phyloP scores from a whole-genome alignment of 2,329 filamentous ascomycete genomes.

The Phialemonium atrogriseum region DNA sequence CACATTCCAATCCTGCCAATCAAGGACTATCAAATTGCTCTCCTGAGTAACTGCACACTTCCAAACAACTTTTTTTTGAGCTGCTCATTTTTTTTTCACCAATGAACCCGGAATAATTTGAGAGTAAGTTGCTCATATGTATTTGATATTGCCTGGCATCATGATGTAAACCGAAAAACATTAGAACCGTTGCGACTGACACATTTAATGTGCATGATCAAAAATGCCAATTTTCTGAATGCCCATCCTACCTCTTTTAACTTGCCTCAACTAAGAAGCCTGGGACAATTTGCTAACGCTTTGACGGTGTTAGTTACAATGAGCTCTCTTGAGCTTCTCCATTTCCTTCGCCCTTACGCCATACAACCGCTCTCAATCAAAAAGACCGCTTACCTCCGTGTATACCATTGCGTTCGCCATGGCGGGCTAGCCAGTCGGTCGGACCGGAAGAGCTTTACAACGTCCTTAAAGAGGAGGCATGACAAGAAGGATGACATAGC shows the following conservation, averaged over 20 bases:
- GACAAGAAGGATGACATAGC: background rate
- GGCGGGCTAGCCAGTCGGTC: constrained; percentile 7
- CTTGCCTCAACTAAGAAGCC: background rate
- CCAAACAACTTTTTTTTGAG: too few relatives aligned
- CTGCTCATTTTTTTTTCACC: too few relatives aligned
- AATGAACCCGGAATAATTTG: too few relatives aligned
- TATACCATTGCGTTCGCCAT: constrained; percentile 35
- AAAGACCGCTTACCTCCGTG: constrained; percentile 30
- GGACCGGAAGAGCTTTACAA: background rate
- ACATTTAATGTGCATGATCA: constrained; percentile 41
- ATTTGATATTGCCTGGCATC: constrained; percentile 4
- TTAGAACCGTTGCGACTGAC: constrained; percentile 55
- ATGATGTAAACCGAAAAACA: constrained; percentile 44
- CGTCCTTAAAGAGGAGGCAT: constrained; percentile 5
- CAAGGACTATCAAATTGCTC: too few relatives aligned
- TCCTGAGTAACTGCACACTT: too few relatives aligned
- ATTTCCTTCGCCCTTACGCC: constrained; percentile 49
- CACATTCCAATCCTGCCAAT: too few relatives aligned
- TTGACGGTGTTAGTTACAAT: constrained; percentile 31
- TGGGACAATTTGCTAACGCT: too few relatives aligned
- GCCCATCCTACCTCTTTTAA: too few relatives aligned
- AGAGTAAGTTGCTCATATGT: too few relatives aligned
- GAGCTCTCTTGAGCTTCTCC: constrained; percentile 33
- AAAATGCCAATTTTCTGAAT: constrained; percentile 41
- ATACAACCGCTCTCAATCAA: constrained; percentile 24